Percentiles rank a stretch among this genome's conserved stretches.
Evolutionary conservation across 129 eudicot species (phyloP).

Genomic region (Pulicaria dysenterica): DNA sequence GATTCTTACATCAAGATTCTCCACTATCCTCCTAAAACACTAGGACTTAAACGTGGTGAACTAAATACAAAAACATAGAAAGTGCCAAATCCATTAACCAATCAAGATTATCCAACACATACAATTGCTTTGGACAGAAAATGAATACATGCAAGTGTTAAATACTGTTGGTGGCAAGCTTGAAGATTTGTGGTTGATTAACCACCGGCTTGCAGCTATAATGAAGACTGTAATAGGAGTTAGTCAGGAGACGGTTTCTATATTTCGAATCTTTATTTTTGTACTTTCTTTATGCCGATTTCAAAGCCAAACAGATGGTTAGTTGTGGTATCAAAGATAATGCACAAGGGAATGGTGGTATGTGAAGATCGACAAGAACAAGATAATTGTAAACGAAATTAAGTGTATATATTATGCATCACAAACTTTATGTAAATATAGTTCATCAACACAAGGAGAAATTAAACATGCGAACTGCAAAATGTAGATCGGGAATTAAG

Average conservation of each 20-base stretch:
- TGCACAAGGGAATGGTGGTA: constrained; percentile 10
- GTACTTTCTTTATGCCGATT: constrained; percentile 11
- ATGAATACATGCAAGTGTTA: constrained; percentile 36
- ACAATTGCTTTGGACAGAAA: constrained; percentile 40
- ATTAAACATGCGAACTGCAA: constrained; percentile 17
- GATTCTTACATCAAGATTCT: too few species aligned
- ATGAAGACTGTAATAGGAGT: constrained; percentile 36
- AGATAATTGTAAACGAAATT: constrained; percentile 20
- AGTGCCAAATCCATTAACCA: too few species aligned
- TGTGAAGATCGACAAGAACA: constrained; percentile 21
- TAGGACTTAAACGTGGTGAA: too few species aligned
- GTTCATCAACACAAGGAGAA: neutral
- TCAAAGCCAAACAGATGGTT: constrained; percentile 32
- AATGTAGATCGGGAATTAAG: constrained; percentile 29
- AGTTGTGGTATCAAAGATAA: constrained; percentile 24
- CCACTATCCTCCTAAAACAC: too few species aligned
- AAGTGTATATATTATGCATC: constrained; percentile 16
- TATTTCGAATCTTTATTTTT: constrained; percentile 37
- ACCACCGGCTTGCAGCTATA: constrained; percentile 13
- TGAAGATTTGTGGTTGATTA: constrained; percentile 31
- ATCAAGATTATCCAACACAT: too few species aligned
- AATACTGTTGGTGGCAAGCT: constrained; percentile 32
- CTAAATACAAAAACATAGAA: too few species aligned
- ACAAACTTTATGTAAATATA: constrained; percentile 15
- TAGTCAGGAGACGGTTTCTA: constrained; percentile 13